phyloP scores from a whole-genome alignment of 495 filamentous ascomycete species.

The Daldinia caldariorum region DNA sequence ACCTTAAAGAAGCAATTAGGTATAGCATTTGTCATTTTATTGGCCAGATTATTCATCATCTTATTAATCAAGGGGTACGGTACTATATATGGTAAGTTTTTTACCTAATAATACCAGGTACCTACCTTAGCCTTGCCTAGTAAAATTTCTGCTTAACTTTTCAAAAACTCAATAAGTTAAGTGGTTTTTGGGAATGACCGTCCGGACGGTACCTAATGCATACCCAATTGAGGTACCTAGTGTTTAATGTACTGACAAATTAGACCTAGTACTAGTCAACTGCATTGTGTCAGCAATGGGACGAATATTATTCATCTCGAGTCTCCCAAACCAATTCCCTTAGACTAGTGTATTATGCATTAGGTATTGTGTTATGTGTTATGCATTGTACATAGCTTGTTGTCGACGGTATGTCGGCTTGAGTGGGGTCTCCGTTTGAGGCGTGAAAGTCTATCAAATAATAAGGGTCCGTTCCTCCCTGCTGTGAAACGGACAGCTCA shows the following conservation, averaged over 20 bases:
- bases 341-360: background rate
- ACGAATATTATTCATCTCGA: conserved; percentile 32
- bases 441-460: conserved; percentile 32
- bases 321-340: background rate
- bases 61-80: conserved; percentile 1
- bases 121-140: too few species aligned
- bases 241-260: conserved; percentile 36
- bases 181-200: conserved; percentile 28
- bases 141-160: too few species aligned
- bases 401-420: conserved; percentile 7
- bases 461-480: conserved; percentile 41
- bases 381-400: background rate
- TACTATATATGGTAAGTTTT: too few species aligned
- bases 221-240: too few species aligned
- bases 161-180: background rate
- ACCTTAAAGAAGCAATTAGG: background rate
- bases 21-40: conserved; percentile 26
- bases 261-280: conserved; percentile 1
- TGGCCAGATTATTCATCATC: conserved; percentile 30
- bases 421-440: conserved; percentile 43
- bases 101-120: too few species aligned
- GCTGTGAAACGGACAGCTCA: conserved; percentile 29
- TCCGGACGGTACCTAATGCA: conserved; percentile 29
- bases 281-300: conserved; percentile 21
- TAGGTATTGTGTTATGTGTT: background rate